A percentile compares a stretch with the other conserved stretches of the same genome.
phyloP scores from a whole-genome alignment of 176 grass and related monocot species.

The Hordeum marinum region DNA sequence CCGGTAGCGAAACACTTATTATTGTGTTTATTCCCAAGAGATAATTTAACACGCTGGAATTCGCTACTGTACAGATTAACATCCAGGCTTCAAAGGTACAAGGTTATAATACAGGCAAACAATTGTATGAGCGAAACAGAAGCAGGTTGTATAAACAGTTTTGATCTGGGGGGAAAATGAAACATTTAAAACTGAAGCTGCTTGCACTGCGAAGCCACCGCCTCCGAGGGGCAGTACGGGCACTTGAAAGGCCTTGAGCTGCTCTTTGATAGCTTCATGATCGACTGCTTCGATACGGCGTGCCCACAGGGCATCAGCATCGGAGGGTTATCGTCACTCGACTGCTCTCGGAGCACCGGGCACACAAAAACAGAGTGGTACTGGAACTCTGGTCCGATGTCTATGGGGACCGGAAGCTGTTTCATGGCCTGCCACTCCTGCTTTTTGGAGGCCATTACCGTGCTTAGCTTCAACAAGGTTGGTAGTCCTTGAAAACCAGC shows the following conservation, averaged over 20 bases:
- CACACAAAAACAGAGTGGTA: slow-evolving; percentile 90
- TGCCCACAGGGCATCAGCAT: slow-evolving; percentile 97
- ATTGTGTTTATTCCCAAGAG: background rate
- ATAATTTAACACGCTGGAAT: background rate
- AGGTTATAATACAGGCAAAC: slow-evolving; percentile 40
- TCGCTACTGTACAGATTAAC: slow-evolving; percentile 34
- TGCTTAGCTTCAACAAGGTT: slow-evolving; percentile 61
- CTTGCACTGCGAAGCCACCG: slow-evolving; percentile 58
- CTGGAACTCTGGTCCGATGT: slow-evolving; percentile 71
- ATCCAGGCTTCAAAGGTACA: slow-evolving; percentile 20
- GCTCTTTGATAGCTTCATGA: slow-evolving; percentile 74
- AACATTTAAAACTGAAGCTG: slow-evolving; percentile 73
- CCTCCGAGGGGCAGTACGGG: slow-evolving; percentile 78
- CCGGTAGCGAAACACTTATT: background rate
- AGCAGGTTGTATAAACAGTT: slow-evolving; percentile 37
- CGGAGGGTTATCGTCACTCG: slow-evolving; percentile 78
- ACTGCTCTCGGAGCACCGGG: slow-evolving; percentile 78
- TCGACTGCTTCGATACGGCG: slow-evolving; percentile 71
- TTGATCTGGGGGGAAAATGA: slow-evolving; percentile 1
- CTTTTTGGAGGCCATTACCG: slow-evolving; percentile 71
- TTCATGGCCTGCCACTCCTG: slow-evolving; percentile 93
- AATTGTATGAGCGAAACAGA: background rate
- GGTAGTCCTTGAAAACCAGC: slow-evolving; percentile 81
- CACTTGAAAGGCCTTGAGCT: slow-evolving; percentile 86
- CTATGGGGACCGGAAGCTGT: slow-evolving; percentile 74